Evolutionary conservation across 139 green algal genomes (phyloP), one percentile per base, ranked within the genome.

Genomic region (Pseudopediastrum boryanum): DNA sequence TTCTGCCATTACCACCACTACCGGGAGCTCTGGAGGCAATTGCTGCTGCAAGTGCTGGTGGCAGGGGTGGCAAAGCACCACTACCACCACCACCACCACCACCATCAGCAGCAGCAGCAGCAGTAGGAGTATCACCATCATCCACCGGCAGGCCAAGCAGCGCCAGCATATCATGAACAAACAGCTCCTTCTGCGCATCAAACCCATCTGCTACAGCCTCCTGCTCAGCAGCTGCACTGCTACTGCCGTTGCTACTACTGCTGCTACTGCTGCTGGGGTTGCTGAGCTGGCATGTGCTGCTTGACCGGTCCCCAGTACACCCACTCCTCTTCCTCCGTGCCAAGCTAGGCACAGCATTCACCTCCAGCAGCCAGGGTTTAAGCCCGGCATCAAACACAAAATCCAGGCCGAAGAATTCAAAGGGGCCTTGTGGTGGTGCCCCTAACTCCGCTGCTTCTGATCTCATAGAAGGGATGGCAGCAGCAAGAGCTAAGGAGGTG

Each of bases 331-430:
- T 73, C 25, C 79, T 73, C 12, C 86, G 66, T 0, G 89, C 88
- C 76, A 96, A 67, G 46, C 84, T 93, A 42, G 92, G 92, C 23
- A 90, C 41, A 1, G 79, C 82, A 73, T 96, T 96, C 16, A 95
- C 64, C 67, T 96, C 92, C 62, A 96, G 48, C 51, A 96, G 79
- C 76, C 84, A 92, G 10, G 92, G 88, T 41, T 81, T 41, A 13
- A 91, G 65, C 33, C 81, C 59, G 25, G 78, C 41, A 79, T 95
- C 90, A 36, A 96, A 42, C 63, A 96, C 52, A 67, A 95, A 93
- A 75, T 96, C 92, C 0, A 93, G 21, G 0, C 92, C 92, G 41
- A 95, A 82, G 25, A 77, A 70, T 36, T 82, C 76, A 62, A 82
- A 82, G 1, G n/a, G 41, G 35, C 76, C 64, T 25, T 38, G 8